Conservation (phyloP, 768 basidiomycete genomes). For the Boletus tylopilopsis region DNA sequence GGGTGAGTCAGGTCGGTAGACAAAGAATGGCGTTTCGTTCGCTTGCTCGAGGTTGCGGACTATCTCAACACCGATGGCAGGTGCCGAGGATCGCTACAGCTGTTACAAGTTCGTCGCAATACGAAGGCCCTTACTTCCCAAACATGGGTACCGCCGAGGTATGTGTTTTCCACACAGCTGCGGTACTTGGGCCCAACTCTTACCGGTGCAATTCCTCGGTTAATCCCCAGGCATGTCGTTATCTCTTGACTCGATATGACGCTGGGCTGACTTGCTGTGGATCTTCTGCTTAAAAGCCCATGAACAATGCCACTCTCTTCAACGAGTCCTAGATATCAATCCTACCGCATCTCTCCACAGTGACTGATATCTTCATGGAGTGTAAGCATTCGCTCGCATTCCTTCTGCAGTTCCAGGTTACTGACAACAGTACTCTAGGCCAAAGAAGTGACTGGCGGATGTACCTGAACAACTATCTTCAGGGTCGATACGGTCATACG, state of each 20-base stretch:
- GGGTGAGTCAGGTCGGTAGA: conserved; percentile 27
- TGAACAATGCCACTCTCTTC: neutral
- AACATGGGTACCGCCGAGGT: conserved; percentile 13
- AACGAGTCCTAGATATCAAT: conserved; percentile 8
- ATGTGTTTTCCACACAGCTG: conserved; percentile 14
- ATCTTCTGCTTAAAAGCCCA: conserved; percentile 21
- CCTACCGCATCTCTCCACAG: neutral
- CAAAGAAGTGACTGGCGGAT: conserved; percentile 26
- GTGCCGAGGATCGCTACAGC: conserved; percentile 18
- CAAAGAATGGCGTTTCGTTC: conserved; percentile 25
- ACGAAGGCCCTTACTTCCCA: conserved; percentile 10
- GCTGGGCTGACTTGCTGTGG: conserved; percentile 21
- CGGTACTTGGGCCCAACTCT: conserved; percentile 11
- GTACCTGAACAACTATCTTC: conserved; percentile 30
- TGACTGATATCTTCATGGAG: conserved; percentile 9
- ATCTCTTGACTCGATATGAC: conserved; percentile 26
- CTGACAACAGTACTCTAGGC: conserved; percentile 14
- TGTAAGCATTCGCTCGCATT: conserved; percentile 8
- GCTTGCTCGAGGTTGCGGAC: conserved; percentile 16
- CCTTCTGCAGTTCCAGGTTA: neutral
- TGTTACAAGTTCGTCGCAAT: conserved; percentile 5
- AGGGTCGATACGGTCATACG: conserved; percentile 31
- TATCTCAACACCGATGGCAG: conserved; percentile 17
- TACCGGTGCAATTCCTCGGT: conserved; percentile 5
- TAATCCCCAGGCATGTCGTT: conserved; percentile 13